Evolutionary conservation across 2,329 filamentous ascomycete species (phyloP), one percentile per base, ranked within the genome.

Genomic region (Sporothrix inflata): DNA sequence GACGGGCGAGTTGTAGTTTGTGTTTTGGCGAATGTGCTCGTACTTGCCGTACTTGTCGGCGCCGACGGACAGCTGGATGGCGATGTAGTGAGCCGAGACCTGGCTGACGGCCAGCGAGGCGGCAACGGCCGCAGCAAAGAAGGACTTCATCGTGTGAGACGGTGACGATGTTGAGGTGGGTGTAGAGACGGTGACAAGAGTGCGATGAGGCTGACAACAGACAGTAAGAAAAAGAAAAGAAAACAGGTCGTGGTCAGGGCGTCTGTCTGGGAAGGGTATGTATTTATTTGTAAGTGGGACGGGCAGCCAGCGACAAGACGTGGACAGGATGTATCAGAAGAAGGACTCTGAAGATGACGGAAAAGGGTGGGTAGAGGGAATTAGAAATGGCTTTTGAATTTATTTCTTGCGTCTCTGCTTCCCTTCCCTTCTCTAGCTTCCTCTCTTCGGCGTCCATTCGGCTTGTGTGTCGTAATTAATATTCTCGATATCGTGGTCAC

Each of bases 1-100:
- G 21, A 85, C 83, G 6, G 83, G 84, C 7, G 82, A 84, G 80
- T 85, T 85, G 75, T 82, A 79, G 82, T 85, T 86, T 72, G 78
- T 81, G 79, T 85, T 85, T 73, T 82, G 78, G 65, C 84, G 81
- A 76, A 86, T 81, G 74, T 83, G 80, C 74, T 83, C 76, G 75
- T 79, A 83, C 3, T 78, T 75, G 34, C 74, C 75, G 63, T 78
- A 82, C 74, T 81, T 75, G 7, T 77, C 77, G 16, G 77, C 73
- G 45, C 78, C 81, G 21, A 80, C 73, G 6, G 77, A 78, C 61
- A 83, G 74, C 73, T 81, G 78, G 74, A 83, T 79, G 78, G 83
- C 83, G 75, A 83, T 82, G 78, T 84, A 84, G 73, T 83, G 82
- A 1, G 77, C 81, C 1, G 79, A 80, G 8, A 77, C 82, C 14